phyloP scores from a whole-genome alignment of 73 alveolate genomes.

The Paramecium bursaria region DNA sequence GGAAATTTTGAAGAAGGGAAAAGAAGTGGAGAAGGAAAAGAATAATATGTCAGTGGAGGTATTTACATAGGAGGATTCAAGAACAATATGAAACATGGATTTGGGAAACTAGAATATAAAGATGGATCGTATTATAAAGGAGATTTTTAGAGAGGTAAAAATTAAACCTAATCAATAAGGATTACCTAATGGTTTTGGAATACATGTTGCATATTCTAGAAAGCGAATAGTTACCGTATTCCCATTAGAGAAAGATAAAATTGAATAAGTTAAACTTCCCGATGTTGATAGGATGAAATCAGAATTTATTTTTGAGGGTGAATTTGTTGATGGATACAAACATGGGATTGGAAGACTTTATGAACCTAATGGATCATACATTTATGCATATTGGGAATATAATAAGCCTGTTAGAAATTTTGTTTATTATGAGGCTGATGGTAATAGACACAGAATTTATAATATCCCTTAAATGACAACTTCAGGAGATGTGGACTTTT shows the following conservation, averaged over 20 bases:
- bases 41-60: slow-evolving; percentile 45
- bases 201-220: slow-evolving; percentile 39
- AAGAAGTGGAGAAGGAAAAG: slow-evolving; percentile 57
- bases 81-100: slow-evolving; percentile 56
- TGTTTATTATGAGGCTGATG: slow-evolving; percentile 51
- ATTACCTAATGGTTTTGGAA: slow-evolving; percentile 65
- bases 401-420: slow-evolving; percentile 40
- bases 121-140: slow-evolving; percentile 66
- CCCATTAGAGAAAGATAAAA: slow-evolving; percentile 24
- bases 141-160: slow-evolving; percentile 58
- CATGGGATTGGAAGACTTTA: slow-evolving; percentile 65
- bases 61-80: slow-evolving; percentile 39
- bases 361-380: slow-evolving; percentile 55
- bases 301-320: slow-evolving; percentile 63
- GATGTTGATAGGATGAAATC: not conserved
- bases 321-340: slow-evolving; percentile 64
- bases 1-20: slow-evolving; percentile 30
- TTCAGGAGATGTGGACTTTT: slow-evolving; percentile 19
- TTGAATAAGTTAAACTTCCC: not conserved
- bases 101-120: slow-evolving; percentile 33
- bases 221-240: slow-evolving; percentile 32
- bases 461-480: not conserved
- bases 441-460: slow-evolving; percentile 8
- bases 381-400: slow-evolving; percentile 63
- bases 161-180: slow-evolving; percentile 1